These are phyloP conservation scores for Escovopsis weberi DNA, from an alignment of 2,329 filamentous ascomycete genomes.

Conservation along the genomic window DNA sequence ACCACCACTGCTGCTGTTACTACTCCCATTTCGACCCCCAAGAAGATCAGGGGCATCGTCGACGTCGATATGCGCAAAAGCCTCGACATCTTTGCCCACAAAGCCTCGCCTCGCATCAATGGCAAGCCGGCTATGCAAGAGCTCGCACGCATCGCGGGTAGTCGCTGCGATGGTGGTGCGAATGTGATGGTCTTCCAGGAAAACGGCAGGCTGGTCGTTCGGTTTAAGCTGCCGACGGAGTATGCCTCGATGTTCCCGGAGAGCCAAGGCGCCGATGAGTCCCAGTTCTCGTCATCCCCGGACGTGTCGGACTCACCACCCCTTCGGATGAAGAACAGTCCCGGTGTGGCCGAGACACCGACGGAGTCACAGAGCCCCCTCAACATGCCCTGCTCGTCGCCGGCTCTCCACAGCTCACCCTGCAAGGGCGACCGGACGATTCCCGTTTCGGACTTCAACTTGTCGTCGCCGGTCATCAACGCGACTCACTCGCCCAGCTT, in stretches of 20 bases:
- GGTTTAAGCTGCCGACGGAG: constrained; percentile 23
- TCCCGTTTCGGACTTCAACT: constrained; percentile 2
- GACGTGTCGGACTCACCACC: constrained; percentile 13
- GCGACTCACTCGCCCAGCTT: background rate
- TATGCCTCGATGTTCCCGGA: constrained; percentile 17
- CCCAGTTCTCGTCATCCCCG: constrained; percentile 11
- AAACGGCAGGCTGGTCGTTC: constrained; percentile 19
- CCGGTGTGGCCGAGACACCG: background rate
- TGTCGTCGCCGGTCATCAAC: background rate
- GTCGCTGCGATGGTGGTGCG: constrained; percentile 15
- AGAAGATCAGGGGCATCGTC: constrained; percentile 12
- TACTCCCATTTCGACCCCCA: too few relatives aligned
- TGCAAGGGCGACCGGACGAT: constrained; percentile 3
- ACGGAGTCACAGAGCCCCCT: background rate
- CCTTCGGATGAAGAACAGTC: constrained; percentile 6
- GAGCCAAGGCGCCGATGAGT: constrained; percentile 15
- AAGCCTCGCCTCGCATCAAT: constrained; percentile 5
- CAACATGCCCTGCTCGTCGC: background rate
- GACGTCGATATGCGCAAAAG: constrained; percentile 22
- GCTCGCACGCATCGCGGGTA: constrained; percentile 15
- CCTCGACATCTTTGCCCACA: constrained; percentile 20
- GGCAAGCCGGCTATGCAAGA: constrained; percentile 10
- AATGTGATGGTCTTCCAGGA: constrained; percentile 16
- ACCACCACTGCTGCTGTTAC: background rate
- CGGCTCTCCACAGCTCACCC: background rate